Evolutionary conservation across 73 alveolate species (phyloP), one percentile per base, ranked within the genome.

Genomic region (Symbiodinium natans): DNA sequence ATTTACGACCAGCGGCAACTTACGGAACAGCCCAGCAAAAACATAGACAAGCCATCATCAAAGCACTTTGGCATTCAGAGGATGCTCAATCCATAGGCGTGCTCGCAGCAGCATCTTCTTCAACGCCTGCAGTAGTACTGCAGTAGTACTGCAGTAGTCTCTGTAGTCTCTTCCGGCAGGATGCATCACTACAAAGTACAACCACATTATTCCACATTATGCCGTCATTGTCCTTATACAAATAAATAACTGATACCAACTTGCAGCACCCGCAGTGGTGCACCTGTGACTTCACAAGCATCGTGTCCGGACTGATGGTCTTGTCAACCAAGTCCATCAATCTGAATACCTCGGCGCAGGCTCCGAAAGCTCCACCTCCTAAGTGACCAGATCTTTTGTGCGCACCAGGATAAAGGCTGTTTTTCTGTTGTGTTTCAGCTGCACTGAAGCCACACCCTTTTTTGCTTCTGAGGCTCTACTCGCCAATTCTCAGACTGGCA

Each of bases 251-350:
- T 10, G 63, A 48, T 17, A 48, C 23, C 63, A 10, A 10, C 63
- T 8, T 48, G 63, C 63, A 48, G 63, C 63, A 10, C 17, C 63
- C 63, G 8, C 17, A 27, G 80, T 9, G 38, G 38, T 23, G 38
- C 74, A 56, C 97, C 97, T 90, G 97, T 25, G 97, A 90, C 52
- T 90, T 90, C 83, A 90, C 97, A 31, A 90, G 89, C 97, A 90
- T 90, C 3, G 77, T 85, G 54, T 90, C 97, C 3, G 97, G 97
- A 75, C 88, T 9, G 46, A 90, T 90, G 80, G 80, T 90, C 88
- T 90, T 90, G 97, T 90, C 97, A 23, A 90, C 43, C 75, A 90
- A 42, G 88, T 90, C 97, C 97, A 90, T 90, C 75, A 90, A 33
- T 68, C 97, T 82, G 48, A 90, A 71, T 23, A 90, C 97, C 97